A percentile compares a stretch with the other conserved stretches of the same genome.
Conservation (phyloP, 768 basidiomycete genomes). For the Ramaria sp. region DNA sequence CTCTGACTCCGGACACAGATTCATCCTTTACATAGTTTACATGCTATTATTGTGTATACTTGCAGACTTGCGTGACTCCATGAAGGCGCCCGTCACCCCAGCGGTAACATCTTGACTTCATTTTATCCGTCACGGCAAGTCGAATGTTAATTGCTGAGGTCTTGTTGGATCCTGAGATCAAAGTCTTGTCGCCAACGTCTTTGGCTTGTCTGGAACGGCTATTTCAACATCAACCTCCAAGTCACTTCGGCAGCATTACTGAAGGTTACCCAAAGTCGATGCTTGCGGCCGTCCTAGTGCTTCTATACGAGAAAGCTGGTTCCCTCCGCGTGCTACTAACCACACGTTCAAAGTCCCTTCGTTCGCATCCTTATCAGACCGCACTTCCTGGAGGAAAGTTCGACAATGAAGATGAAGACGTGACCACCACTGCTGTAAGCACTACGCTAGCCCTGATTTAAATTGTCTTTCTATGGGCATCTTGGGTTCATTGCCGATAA, state of each 20-base stretch:
- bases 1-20: background rate
- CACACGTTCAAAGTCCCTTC: constrained; percentile 66
- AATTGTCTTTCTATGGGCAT: background rate
- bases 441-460: background rate
- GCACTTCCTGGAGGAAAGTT: constrained; percentile 76
- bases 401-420: constrained; percentile 51
- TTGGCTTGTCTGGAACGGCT: constrained; percentile 1
- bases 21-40: background rate
- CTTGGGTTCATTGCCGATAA: background rate
- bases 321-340: constrained; percentile 70
- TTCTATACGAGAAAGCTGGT: constrained; percentile 64
- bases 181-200: background rate
- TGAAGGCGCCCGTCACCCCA: background rate
- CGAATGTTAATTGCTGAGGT: background rate
- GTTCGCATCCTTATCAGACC: constrained; percentile 72
- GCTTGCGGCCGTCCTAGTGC: constrained; percentile 68
- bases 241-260: constrained; percentile 18
- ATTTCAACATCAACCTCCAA: background rate
- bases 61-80: background rate
- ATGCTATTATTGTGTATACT: background rate
- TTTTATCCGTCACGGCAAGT: too few relatives aligned
- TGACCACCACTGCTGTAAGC: constrained; percentile 68
- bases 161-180: background rate
- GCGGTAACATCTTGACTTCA: too few relatives aligned
- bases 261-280: constrained; percentile 25